A percentile compares a stretch with the other conserved stretches of the same genome.
These are phyloP conservation scores for Podosphaera fusca DNA, from an alignment of 2,329 filamentous ascomycete genomes.

Conservation along the genomic window DNA sequence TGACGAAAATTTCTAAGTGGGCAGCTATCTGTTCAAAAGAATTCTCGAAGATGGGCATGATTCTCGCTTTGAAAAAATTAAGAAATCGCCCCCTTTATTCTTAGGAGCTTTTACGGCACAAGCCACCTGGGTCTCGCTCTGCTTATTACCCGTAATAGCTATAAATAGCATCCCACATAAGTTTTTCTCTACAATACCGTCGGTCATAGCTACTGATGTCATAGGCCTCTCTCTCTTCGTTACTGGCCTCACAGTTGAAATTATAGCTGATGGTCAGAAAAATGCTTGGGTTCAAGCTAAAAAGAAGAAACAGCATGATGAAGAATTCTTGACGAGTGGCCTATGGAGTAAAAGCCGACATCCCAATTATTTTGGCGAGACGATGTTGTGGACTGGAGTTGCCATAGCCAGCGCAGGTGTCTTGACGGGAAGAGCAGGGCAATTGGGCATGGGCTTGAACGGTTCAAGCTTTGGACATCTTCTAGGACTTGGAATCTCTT, in stretches of 20 bases:
- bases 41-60: constrained; percentile 36
- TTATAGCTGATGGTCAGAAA: constrained; percentile 41
- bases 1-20: constrained; percentile 23
- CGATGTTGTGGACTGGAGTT: constrained; percentile 44
- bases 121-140: constrained; percentile 45
- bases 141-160: constrained; percentile 38
- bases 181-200: constrained; percentile 25
- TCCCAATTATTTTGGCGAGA: constrained; percentile 54
- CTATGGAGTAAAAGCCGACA: constrained; percentile 37
- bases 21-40: constrained; percentile 38
- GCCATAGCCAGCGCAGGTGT: constrained; percentile 34
- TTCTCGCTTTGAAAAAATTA: constrained; percentile 31
- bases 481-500: constrained; percentile 20
- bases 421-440: constrained; percentile 28
- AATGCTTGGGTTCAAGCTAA: constrained; percentile 35
- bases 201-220: constrained; percentile 27
- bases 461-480: constrained; percentile 20
- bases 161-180: constrained; percentile 36
- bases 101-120: constrained; percentile 33
- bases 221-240: constrained; percentile 33
- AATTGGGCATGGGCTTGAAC: constrained; percentile 31
- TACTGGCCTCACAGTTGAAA: constrained; percentile 35
- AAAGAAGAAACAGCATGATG: constrained; percentile 39
- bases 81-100: constrained; percentile 28
- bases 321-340: constrained; percentile 40